Conservation (phyloP, 257 asterid genomes). For the Lycium barbarum region DNA sequence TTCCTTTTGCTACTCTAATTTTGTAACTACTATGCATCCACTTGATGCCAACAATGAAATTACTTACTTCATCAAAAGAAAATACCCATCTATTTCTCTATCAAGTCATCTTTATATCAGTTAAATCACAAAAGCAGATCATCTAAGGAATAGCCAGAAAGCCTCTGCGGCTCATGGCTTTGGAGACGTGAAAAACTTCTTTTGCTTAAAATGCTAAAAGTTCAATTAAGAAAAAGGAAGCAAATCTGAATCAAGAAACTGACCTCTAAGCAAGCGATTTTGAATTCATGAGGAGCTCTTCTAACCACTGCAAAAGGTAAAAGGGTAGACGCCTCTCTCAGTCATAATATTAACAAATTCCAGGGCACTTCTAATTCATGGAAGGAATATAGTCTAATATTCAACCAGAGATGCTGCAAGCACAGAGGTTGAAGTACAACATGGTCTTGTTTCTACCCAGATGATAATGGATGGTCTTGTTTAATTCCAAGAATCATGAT, state of each 20-base stretch:
- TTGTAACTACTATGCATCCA: slow-evolving; percentile 5
- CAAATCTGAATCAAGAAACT: slow-evolving; percentile 31
- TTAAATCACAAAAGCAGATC: background rate
- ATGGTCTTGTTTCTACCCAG: background rate
- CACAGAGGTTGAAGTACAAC: background rate
- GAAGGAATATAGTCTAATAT: background rate
- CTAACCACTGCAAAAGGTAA: slow-evolving; percentile 68
- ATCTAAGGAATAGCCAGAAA: background rate
- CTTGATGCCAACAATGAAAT: background rate
- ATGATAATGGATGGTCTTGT: slow-evolving; percentile 1
- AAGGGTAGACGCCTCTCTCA: slow-evolving; percentile 33
- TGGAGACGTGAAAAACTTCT: background rate
- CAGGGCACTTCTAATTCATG: background rate
- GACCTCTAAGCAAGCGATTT: slow-evolving; percentile 84
- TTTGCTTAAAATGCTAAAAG: slow-evolving; percentile 14
- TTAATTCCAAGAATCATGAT: slow-evolving; percentile 23
- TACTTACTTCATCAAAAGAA: background rate
- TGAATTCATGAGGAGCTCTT: slow-evolving; percentile 91
- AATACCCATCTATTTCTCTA: slow-evolving; percentile 9
- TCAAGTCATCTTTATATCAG: background rate
- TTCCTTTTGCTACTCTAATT: background rate
- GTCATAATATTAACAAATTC: slow-evolving; percentile 26
- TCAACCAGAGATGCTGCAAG: background rate
- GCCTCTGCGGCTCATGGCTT: background rate
- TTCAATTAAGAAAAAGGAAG: slow-evolving; percentile 4